These are phyloP conservation scores for Pseudoscleropodium purum DNA, from an alignment of 225 moss, liverwort and hornwort species.

Conservation along the genomic window DNA sequence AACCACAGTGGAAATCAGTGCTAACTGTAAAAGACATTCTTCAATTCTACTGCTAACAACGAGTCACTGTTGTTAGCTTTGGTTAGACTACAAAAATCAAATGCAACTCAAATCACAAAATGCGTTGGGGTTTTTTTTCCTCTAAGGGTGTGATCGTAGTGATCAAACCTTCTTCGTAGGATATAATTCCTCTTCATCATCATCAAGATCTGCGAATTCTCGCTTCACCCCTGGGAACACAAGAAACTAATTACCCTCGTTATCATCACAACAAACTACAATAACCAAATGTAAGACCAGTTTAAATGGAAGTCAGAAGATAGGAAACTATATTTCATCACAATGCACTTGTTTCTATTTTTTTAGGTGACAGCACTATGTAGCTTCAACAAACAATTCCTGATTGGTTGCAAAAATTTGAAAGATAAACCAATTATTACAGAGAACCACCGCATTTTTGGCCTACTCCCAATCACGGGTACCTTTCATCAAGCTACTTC, in stretches of 20 bases:
- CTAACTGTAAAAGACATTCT: not conserved
- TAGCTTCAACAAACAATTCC: not conserved
- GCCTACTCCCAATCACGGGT: not conserved
- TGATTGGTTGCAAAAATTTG: not conserved
- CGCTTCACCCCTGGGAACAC: slow-evolving; percentile 61
- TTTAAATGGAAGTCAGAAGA: not conserved
- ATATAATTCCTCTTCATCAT: slow-evolving; percentile 94
- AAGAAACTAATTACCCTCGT: not conserved
- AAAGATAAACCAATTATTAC: not conserved
- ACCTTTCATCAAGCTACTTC: not conserved
- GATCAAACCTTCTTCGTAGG: slow-evolving; percentile 37
- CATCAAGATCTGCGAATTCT: slow-evolving; percentile 79
- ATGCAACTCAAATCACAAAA: not conserved
- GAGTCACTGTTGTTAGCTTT: not conserved
- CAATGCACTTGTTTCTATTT: not conserved
- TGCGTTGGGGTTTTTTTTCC: not conserved
- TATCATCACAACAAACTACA: not conserved
- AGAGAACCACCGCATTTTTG: not conserved
- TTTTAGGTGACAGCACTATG: not conserved
- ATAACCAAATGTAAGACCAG: not conserved
- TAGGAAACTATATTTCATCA: not conserved
- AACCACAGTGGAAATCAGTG: not conserved
- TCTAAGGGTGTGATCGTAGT: not conserved
- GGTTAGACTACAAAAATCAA: not conserved
- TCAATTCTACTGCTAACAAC: not conserved